A percentile compares a stretch with the other conserved stretches of the same genome.
Conservation (phyloP, 164 flowering plant species). For the Stephania cephalantha region DNA sequence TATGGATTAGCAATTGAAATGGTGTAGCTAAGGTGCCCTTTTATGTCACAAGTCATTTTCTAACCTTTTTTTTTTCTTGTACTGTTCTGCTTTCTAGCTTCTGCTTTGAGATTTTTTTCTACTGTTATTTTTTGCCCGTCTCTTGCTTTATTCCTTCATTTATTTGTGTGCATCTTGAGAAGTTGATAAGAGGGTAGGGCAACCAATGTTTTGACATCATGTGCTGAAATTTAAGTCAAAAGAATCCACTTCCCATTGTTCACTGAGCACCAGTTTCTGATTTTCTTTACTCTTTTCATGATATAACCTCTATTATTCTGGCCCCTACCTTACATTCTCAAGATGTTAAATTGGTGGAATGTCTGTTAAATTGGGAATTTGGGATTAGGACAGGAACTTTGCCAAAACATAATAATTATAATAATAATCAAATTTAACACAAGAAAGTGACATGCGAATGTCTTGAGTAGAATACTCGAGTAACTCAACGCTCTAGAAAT, state of each 20-base stretch:
- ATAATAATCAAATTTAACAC: no score
- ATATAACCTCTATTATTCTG: not conserved
- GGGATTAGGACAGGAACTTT: no score
- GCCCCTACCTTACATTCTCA: not conserved
- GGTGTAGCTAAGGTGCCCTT: slow-evolving; percentile 2
- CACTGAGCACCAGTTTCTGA: not conserved
- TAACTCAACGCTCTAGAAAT: no score
- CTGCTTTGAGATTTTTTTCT: not conserved
- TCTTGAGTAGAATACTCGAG: no score
- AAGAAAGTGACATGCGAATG: no score
- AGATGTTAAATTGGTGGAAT: not conserved
- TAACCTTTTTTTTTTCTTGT: slow-evolving; percentile 1
- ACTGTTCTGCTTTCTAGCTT: slow-evolving; percentile 1
- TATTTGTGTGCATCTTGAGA: not conserved
- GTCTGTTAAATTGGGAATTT: not conserved
- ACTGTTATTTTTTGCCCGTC: not conserved
- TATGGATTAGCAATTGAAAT: slow-evolving; percentile 1
- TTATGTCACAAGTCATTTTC: not conserved
- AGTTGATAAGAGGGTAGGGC: slow-evolving; percentile 2
- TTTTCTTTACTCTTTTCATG: not conserved
- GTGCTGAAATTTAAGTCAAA: slow-evolving; percentile 1
- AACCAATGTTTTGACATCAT: not conserved
- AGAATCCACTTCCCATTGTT: not conserved
- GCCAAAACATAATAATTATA: no score
- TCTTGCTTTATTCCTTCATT: not conserved